Evolutionary conservation across 805 yeast species (phyloP).

Genomic region (Torulaspora gathmanii): DNA sequence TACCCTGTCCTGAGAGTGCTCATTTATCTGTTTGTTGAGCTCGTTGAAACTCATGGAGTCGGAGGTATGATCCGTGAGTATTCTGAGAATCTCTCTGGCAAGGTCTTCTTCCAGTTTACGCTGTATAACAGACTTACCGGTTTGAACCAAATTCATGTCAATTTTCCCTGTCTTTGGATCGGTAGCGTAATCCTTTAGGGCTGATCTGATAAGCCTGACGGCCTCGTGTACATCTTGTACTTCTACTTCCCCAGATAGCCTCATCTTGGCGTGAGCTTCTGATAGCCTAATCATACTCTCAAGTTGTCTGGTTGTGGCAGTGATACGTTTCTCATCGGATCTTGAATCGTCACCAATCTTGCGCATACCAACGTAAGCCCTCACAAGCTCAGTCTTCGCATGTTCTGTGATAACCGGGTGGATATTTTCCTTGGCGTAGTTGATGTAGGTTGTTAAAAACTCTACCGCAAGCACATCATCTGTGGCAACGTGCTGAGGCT

Average conservation of each 20-base stretch:
- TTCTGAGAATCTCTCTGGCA: conserved; percentile 51
- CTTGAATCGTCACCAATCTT: conserved; percentile 88
- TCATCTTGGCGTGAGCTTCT: conserved; percentile 97
- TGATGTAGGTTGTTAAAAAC: conserved; percentile 80
- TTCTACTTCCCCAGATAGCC: conserved; percentile 66
- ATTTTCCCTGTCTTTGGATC: conserved; percentile 96
- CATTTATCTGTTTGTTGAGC: conserved; percentile 58
- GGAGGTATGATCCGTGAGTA: conserved; percentile 47
- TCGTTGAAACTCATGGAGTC: conserved; percentile 54
- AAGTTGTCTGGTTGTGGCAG: conserved; percentile 96
- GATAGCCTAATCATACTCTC: conserved; percentile 92
- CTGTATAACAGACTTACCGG: conserved; percentile 89
- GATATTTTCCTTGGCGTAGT: conserved; percentile 83
- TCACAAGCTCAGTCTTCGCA: conserved; percentile 81
- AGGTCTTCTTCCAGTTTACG: conserved; percentile 72
- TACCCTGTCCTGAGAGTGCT: conserved; percentile 50
- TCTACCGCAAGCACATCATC: conserved; percentile 79
- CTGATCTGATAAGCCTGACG: conserved; percentile 84
- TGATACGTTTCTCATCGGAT: conserved; percentile 80
- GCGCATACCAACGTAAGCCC: conserved; percentile 88
- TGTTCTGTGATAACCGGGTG: conserved; percentile 75
- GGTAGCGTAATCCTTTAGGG: conserved; percentile 96
- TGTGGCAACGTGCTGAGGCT: conserved; percentile 63
- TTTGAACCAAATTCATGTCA: conserved; percentile 95
- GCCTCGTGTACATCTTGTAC: conserved; percentile 86